Conservation (phyloP, 2,329 filamentous ascomycete genomes). For the Thielaviopsis populi region DNA sequence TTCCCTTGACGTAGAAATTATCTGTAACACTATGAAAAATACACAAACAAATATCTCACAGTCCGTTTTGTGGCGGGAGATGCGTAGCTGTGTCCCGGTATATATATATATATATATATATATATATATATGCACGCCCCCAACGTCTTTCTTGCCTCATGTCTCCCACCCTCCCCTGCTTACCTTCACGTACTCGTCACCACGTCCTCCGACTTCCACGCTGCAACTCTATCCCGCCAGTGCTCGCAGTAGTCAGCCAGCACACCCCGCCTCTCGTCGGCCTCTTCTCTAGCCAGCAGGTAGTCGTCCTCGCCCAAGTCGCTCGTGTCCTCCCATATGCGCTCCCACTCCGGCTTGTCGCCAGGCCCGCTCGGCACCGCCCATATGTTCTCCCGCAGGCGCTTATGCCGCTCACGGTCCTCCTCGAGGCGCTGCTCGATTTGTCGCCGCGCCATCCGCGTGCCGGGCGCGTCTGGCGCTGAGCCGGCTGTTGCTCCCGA, state of each 20-base stretch:
- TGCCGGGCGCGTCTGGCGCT: constrained; percentile 18
- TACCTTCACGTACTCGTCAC: not conserved
- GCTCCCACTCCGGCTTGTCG: constrained; percentile 56
- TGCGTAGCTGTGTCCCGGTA: not conserved
- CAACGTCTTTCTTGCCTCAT: not conserved
- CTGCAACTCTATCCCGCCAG: constrained; percentile 11
- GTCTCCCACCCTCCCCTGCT: not conserved
- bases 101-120: too few relatives aligned
- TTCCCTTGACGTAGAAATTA: constrained; percentile 27
- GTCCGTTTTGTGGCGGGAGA: not conserved
- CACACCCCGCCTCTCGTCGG: constrained; percentile 30
- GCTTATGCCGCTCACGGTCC: constrained; percentile 86
- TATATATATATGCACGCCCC: not conserved
- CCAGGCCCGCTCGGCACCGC: constrained; percentile 50
- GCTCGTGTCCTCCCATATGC: constrained; percentile 74
- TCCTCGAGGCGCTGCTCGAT: constrained; percentile 95
- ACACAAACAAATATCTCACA: constrained; percentile 16
- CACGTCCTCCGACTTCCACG: not conserved
- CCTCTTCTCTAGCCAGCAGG: constrained; percentile 60
- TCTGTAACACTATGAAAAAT: constrained; percentile 19
- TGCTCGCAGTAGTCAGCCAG: constrained; percentile 17
- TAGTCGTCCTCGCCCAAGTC: constrained; percentile 81
- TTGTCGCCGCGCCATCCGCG: constrained; percentile 59
- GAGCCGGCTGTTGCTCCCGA: constrained; percentile 22
- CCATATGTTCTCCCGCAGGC: constrained; percentile 85